These are phyloP conservation scores for Avena eriantha DNA, from an alignment of 176 grass and related monocot species.

Conservation along the genomic window DNA sequence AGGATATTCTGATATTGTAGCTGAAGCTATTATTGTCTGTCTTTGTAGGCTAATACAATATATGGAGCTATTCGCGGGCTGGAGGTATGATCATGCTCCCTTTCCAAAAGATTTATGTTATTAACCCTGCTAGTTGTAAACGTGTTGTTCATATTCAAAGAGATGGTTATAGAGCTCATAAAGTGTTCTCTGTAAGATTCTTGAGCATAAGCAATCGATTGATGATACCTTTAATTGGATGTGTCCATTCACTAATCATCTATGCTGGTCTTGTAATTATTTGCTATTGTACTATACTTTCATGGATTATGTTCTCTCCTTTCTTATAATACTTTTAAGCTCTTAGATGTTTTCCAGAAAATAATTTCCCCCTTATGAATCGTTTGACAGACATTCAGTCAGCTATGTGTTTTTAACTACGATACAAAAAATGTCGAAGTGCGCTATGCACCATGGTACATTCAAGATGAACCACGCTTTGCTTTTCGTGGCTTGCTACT, in stretches of 20 bases:
- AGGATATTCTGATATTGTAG: constrained; percentile 6
- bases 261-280: not conserved
- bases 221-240: not conserved
- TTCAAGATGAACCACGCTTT: constrained; percentile 94
- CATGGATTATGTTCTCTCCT: not conserved
- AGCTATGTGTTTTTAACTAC: constrained; percentile 88
- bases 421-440: constrained; percentile 88
- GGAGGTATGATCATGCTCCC: constrained; percentile 58
- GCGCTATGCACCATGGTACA: constrained; percentile 79
- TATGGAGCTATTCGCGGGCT: constrained; percentile 89
- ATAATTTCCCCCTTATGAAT: constrained; percentile 3
- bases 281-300: not conserved
- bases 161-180: constrained; percentile 12
- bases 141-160: not conserved
- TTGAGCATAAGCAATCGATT: not conserved
- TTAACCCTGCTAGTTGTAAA: not conserved
- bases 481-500: constrained; percentile 78
- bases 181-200: not conserved
- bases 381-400: constrained; percentile 83
- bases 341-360: not conserved
- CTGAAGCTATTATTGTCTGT: constrained; percentile 17
- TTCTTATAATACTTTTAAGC: not conserved
- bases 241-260: not conserved
- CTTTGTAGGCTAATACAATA: constrained; percentile 83
- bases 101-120: not conserved